Conservation (phyloP, 257 asterid genomes). For the Nicotiana benthamiana region DNA sequence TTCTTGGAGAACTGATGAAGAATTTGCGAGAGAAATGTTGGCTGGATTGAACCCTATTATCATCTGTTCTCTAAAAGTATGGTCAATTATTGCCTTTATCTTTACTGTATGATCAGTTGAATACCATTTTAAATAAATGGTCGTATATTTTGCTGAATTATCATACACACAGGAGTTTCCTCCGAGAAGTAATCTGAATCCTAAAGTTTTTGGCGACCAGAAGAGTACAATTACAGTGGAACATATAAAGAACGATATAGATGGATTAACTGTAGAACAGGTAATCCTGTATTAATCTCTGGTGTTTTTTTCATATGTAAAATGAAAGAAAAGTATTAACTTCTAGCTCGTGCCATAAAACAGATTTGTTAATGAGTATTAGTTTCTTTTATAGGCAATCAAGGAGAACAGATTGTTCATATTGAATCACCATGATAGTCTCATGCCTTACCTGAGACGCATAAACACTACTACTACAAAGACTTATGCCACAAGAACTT, state of each 20-base stretch:
- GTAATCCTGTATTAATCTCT: conserved; percentile 12
- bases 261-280: conserved; percentile 37
- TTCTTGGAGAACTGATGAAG: conserved; percentile 76
- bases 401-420: conserved; percentile 26
- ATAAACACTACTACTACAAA: conserved; percentile 43
- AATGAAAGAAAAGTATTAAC: neutral
- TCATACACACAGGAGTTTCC: conserved; percentile 46
- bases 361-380: neutral
- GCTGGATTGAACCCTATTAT: conserved; percentile 60
- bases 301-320: neutral
- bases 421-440: conserved; percentile 46
- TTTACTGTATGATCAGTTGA: neutral
- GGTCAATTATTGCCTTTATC: neutral
- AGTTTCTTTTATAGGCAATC: conserved; percentile 29
- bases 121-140: neutral
- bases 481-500: conserved; percentile 43
- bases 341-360: neutral
- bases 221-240: conserved; percentile 28
- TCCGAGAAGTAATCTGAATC: conserved; percentile 41
- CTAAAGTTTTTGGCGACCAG: conserved; percentile 35
- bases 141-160: neutral
- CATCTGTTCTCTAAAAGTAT: conserved; percentile 43
- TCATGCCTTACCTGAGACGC: conserved; percentile 47
- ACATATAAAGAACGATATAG: conserved; percentile 28
- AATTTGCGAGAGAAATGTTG: conserved; percentile 60